These are phyloP conservation scores for Neoconidiobolus thromboides DNA, from an alignment of 371 early-diverging fungal species.

Conservation along the genomic window DNA sequence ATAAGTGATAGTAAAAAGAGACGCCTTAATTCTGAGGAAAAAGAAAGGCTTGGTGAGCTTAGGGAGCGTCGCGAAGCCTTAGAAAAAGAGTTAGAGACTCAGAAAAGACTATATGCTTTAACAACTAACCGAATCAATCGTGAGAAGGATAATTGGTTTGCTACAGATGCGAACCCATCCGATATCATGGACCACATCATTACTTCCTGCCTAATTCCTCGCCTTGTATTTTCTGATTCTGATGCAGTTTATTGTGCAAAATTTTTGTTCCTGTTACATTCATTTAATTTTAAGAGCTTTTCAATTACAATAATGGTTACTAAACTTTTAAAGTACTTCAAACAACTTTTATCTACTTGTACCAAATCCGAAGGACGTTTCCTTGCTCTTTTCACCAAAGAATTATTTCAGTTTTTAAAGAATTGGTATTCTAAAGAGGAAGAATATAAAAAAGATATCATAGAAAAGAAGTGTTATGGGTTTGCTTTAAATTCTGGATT, in stretches of 20 bases:
- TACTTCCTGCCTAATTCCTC: constrained; percentile 61
- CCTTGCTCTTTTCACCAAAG: not conserved
- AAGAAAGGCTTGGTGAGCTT: constrained; percentile 7
- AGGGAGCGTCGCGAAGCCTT: constrained; percentile 4
- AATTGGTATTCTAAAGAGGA: not conserved
- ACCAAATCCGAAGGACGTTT: not conserved
- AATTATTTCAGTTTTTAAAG: not conserved
- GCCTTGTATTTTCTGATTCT: constrained; percentile 46
- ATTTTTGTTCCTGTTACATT: constrained; percentile 60
- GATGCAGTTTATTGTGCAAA: constrained; percentile 75
- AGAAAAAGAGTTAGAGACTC: constrained; percentile 12
- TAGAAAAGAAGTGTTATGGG: too few relatives aligned
- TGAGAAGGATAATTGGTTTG: constrained; percentile 57
- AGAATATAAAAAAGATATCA: not conserved
- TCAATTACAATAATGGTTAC: constrained; percentile 14
- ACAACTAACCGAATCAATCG: constrained; percentile 24
- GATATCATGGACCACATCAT: constrained; percentile 30
- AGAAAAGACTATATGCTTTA: constrained; percentile 23
- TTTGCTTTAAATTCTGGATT: not conserved
- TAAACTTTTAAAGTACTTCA: not conserved
- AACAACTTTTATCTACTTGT: not conserved
- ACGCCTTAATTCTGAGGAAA: constrained; percentile 7
- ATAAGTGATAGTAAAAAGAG: constrained; percentile 16
- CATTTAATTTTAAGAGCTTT: constrained; percentile 49
- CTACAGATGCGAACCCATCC: constrained; percentile 21